These are phyloP conservation scores for Kuraishia hungarica DNA, from an alignment of 805 yeast genomes.

Conservation along the genomic window DNA sequence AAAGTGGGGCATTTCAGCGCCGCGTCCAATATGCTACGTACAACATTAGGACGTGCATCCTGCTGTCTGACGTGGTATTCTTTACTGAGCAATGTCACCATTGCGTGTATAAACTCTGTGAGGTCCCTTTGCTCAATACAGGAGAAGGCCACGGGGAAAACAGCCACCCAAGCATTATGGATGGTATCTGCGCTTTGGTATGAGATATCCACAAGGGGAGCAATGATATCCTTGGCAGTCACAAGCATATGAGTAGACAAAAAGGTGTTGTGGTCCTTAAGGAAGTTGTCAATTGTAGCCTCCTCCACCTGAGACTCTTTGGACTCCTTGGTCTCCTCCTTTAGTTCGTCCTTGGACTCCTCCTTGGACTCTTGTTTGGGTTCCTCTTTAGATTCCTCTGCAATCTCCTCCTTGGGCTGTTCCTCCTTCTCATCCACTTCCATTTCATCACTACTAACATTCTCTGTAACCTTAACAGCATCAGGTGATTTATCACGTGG, in stretches of 20 bases:
- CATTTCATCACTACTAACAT: neutral
- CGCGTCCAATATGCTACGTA: slow-evolving; percentile 78
- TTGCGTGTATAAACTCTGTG: slow-evolving; percentile 73
- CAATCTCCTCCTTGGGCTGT: slow-evolving; percentile 11
- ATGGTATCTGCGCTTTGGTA: slow-evolving; percentile 75
- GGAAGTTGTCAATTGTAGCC: neutral
- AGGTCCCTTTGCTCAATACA: slow-evolving; percentile 74
- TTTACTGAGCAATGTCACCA: slow-evolving; percentile 73
- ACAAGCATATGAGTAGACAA: slow-evolving; percentile 10
- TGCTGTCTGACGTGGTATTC: slow-evolving; percentile 92
- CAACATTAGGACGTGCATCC: slow-evolving; percentile 78
- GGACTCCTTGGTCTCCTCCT: neutral
- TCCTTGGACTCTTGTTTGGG: neutral
- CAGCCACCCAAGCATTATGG: slow-evolving; percentile 72
- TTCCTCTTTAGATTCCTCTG: slow-evolving; percentile 4
- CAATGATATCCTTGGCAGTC: slow-evolving; percentile 53
- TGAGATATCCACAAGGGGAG: slow-evolving; percentile 71
- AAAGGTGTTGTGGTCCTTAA: neutral
- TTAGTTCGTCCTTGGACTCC: neutral
- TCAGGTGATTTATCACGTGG: neutral
- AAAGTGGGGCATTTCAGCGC: slow-evolving; percentile 63
- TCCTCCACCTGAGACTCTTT: neutral
- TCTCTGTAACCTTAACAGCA: slow-evolving; percentile 7
- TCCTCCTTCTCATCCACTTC: slow-evolving; percentile 9
- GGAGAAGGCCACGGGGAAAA: slow-evolving; percentile 75